A percentile compares a stretch with the other conserved stretches of the same genome.
phyloP scores from a whole-genome alignment of 441 rosid genomes.

The Populus hybrid region DNA sequence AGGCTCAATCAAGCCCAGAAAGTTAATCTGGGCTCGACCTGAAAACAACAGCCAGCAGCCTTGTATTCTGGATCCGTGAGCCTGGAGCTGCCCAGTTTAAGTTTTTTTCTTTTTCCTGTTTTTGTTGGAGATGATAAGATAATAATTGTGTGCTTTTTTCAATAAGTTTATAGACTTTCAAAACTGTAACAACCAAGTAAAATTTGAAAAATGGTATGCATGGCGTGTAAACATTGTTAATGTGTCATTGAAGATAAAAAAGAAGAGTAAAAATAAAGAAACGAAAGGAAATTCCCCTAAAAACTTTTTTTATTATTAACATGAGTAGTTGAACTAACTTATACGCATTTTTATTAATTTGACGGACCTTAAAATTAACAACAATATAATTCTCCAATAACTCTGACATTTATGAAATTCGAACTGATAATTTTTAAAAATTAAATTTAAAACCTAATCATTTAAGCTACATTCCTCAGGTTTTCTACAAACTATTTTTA shows the following conservation, averaged over 20 bases:
- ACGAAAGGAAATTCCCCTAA: too few relatives aligned
- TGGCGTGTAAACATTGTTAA: too few relatives aligned
- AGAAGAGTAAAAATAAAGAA: too few relatives aligned
- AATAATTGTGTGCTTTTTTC: too few relatives aligned
- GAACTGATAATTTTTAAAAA: accelerated
- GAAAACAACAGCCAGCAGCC: not conserved
- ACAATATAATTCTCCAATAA: accelerated
- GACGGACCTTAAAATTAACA: accelerated
- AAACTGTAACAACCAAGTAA: not conserved
- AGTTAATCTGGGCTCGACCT: not conserved
- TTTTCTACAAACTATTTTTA: too few relatives aligned
- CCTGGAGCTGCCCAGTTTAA: not conserved
- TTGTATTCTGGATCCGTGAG: not conserved
- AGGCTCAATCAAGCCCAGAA: too few relatives aligned
- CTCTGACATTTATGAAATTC: accelerated
- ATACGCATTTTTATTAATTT: accelerated
- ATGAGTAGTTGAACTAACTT: accelerated
- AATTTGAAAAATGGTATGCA: not conserved
- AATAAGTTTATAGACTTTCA: not conserved
- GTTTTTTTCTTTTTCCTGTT: not conserved
- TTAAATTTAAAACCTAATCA: too few relatives aligned
- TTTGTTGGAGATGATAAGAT: too few relatives aligned
- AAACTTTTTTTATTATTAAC: too few relatives aligned
- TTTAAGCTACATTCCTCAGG: accelerated
- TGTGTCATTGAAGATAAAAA: too few relatives aligned